Conservation (phyloP, 179 eudicot genomes). For the Drosera spatulata region DNA sequence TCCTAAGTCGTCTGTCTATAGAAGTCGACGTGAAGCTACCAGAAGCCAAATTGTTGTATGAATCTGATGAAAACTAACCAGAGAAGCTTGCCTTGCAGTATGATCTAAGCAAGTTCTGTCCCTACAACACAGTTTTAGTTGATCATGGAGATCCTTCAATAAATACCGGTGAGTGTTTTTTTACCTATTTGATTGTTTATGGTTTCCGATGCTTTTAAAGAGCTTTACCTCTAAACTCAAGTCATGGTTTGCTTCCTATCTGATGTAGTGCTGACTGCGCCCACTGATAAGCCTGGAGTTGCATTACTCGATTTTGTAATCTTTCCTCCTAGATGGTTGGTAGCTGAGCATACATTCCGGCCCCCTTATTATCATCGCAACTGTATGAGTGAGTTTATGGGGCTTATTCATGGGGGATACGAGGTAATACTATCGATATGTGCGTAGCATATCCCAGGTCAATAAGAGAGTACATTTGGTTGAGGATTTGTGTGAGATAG, state of each 20-base stretch:
- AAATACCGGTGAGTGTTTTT: conserved; percentile 53
- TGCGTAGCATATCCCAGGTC: not conserved
- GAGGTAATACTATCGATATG: conserved; percentile 39
- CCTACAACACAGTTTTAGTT: conserved; percentile 80
- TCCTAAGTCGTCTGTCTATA: not conserved
- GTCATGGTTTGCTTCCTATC: conserved; percentile 2
- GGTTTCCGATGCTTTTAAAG: not conserved
- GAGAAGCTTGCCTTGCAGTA: conserved; percentile 50
- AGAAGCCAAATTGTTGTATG: not conserved
- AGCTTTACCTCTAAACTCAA: not conserved
- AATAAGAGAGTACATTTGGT: too few species aligned
- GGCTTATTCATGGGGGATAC: conserved; percentile 77
- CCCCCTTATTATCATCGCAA: conserved; percentile 99
- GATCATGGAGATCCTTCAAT: conserved; percentile 97
- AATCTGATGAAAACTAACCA: conserved; percentile 1
- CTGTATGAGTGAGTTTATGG: conserved; percentile 99
- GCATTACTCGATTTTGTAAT: conserved; percentile 97
- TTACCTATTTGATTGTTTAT: not conserved
- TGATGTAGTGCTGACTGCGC: conserved; percentile 80
- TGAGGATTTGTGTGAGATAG: too few species aligned
- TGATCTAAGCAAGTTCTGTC: conserved; percentile 77
- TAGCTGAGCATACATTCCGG: conserved; percentile 95
- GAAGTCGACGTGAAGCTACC: not conserved
- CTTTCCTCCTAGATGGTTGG: conserved; percentile 98
- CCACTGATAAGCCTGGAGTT: conserved; percentile 94